Evolutionary conservation across 176 grass and related monocot species (phyloP).

Genomic region (Eremochloa ophiuroides): DNA sequence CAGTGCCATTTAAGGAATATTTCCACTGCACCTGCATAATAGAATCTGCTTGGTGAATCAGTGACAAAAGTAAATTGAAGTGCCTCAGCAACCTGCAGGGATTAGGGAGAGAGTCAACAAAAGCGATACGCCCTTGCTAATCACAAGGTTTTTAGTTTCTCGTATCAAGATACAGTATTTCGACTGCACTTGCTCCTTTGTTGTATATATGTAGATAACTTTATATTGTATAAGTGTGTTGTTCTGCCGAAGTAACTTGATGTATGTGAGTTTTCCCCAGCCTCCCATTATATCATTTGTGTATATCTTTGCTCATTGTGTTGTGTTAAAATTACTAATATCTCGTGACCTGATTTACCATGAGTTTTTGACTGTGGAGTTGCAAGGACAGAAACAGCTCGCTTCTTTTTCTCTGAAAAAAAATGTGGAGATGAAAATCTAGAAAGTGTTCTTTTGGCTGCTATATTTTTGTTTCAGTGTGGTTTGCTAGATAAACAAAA

Average conservation of each 20-base stretch:
- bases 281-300: neutral
- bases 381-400: neutral
- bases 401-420: neutral
- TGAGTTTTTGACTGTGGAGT: neutral
- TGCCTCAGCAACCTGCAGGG: neutral
- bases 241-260: neutral
- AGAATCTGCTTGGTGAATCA: neutral
- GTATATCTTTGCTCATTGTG: neutral
- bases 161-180: neutral
- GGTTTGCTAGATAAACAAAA: neutral
- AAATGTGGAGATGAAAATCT: neutral
- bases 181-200: neutral
- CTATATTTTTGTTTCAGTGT: neutral
- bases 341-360: neutral
- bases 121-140: neutral
- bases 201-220: neutral
- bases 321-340: slow-evolving; percentile 10
- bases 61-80: neutral
- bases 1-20: neutral
- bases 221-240: neutral
- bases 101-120: neutral
- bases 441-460: neutral
- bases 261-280: neutral
- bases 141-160: neutral
- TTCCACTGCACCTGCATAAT: neutral